A percentile compares a stretch with the other conserved stretches of the same genome.
Conservation (phyloP, 257 asterid species). For the Nicotiana benthamiana region DNA sequence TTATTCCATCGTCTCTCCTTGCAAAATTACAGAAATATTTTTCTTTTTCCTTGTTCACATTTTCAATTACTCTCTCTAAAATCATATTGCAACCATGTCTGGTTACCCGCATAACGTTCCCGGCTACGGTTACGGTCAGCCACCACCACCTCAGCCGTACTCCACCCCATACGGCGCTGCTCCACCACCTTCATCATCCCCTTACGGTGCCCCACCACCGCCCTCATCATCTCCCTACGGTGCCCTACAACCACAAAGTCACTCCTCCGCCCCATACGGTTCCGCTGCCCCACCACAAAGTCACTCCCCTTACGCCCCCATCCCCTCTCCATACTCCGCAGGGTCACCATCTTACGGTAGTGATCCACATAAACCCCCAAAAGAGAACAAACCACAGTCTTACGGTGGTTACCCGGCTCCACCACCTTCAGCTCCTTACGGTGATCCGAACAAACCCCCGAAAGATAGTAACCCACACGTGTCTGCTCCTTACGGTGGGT, state of each 20-base stretch:
- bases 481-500: constrained; percentile 28
- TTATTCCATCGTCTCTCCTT: neutral
- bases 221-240: constrained; percentile 28
- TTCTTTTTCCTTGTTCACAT: neutral
- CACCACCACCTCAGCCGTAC: neutral
- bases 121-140: constrained; percentile 9
- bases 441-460: constrained; percentile 2
- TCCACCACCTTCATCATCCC: constrained; percentile 41
- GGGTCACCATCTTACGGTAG: neutral
- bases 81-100: neutral
- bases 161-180: constrained; percentile 3
- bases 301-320: constrained; percentile 18
- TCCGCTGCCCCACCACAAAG: neutral
- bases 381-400: constrained; percentile 1
- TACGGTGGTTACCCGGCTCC: neutral
- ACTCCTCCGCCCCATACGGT: neutral
- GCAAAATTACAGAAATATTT: neutral
- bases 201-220: constrained; percentile 24
- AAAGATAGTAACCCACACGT: constrained; percentile 6
- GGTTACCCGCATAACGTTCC: constrained; percentile 4
- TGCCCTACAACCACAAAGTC: neutral
- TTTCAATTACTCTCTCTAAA: neutral
- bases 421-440: constrained; percentile 21
- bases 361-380: neutral
- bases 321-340: neutral